Conservation (phyloP, 306 rosid genomes). For the Begonia masoniana region DNA sequence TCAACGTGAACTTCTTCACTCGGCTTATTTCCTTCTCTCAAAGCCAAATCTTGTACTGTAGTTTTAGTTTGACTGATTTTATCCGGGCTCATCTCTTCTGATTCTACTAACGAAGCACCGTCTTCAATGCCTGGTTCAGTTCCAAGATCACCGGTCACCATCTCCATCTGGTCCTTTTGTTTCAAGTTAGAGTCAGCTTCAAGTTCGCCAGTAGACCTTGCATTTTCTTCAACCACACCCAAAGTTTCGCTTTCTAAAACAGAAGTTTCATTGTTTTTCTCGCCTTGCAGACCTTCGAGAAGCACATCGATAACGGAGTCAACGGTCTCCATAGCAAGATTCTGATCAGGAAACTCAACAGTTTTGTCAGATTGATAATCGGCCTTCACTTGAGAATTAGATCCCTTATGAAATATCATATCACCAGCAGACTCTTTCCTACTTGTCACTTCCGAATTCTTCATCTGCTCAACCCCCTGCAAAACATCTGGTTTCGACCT, state of each 20-base stretch:
- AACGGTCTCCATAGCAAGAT: slow-evolving; percentile 11
- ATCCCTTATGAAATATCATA: slow-evolving; percentile 7
- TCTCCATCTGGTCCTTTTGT: slow-evolving; percentile 1
- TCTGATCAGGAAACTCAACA: slow-evolving; percentile 7
- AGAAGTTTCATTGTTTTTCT: slow-evolving; percentile 3
- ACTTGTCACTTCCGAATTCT: slow-evolving; percentile 21
- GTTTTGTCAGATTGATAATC: slow-evolving; percentile 13
- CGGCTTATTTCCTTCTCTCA: slow-evolving; percentile 3
- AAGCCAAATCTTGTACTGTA: slow-evolving; percentile 5
- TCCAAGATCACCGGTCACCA: slow-evolving; percentile 4
- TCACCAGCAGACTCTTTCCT: slow-evolving; percentile 19
- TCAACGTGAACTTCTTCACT: slow-evolving; percentile 30
- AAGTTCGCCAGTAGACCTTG: slow-evolving; percentile 10
- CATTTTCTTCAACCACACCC: slow-evolving; percentile 5
- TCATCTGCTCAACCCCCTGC: slow-evolving; percentile 16
- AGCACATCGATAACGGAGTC: slow-evolving; percentile 8
- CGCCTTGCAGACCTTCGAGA: slow-evolving; percentile 13
- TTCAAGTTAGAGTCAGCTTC: slow-evolving; percentile 10
- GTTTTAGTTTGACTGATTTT: slow-evolving; percentile 15
- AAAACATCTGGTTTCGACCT: slow-evolving; percentile 4
- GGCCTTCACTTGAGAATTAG: slow-evolving; percentile 9
- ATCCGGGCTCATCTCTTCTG: slow-evolving; percentile 8
- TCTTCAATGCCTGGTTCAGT: slow-evolving; percentile 10
- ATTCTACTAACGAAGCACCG: slow-evolving; percentile 13
- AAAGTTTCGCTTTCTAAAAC: slow-evolving; percentile 8